Base-by-base conservation (phyloP, 1,139 yeast genomes). In the Hyphopichia buzzinii region DNA sequence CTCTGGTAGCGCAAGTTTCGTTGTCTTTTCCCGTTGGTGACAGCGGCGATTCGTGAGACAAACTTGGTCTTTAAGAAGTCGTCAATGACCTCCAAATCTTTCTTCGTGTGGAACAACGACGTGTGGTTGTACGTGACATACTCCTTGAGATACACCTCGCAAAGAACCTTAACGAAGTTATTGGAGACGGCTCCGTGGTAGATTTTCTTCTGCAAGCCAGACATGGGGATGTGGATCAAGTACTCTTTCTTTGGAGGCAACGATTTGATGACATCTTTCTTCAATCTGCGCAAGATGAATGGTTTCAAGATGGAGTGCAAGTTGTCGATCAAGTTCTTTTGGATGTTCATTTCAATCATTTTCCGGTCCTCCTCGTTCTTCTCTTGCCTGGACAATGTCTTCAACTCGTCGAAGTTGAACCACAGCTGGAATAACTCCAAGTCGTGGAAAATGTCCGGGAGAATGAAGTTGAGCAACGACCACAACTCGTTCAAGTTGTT, bases 391-490 rank as follows among this genome's bases (percentile, higher is more conserved):
- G 60, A 60, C 33, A 69, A 60, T 24, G 60, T 61, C 3, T 75
- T 72, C 36, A 75, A 47, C 52, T 79, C 77, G 46, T 78, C 76
- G 49, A 85, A 85, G 56, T 90, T 94, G 59, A 92, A 92, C 96
- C 97, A 92, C 52, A 83, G 85, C 55, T 89, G 95, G 54, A 92
- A 92, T 31, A 88, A 71, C 36, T 84, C 92, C 42, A 89, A 72
- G 57, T 92, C 97, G 34, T 87, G 86, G 58, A 92, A 92, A 26
- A 92, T 84, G 52, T 90, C 96, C 0, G 98, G 97, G 36, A 92
- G 64, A 30, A 90, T 82, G 51, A 90, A 90, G 54, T 92, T 90
- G 38, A 90, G 67, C 40, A 90, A 65, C 0, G 96, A 84, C 97
- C 97, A 90, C 29, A 90, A 64, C 57, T 90, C 98, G 35, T 83